Evolutionary conservation across 148 eudicot genomes (phyloP).

Genomic region (Amaranthus cruentus): DNA sequence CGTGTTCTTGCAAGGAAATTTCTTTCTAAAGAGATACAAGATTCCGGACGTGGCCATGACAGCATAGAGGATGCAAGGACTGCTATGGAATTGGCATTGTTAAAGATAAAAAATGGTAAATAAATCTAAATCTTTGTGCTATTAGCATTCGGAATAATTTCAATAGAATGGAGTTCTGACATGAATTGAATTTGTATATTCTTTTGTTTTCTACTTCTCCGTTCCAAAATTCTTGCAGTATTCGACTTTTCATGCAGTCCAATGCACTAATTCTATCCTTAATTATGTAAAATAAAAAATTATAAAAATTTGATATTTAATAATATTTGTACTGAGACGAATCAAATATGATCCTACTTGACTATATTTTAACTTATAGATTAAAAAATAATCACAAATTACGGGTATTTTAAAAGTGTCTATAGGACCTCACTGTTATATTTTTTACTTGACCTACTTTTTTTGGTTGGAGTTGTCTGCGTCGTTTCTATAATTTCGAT

Average conservation of each 20-base stretch:
- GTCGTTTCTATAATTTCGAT: constrained; percentile 1
- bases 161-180: neutral
- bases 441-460: neutral
- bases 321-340: too few relatives aligned
- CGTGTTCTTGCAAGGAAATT: constrained; percentile 72
- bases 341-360: too few relatives aligned
- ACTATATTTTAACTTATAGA: too few relatives aligned
- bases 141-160: neutral
- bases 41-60: constrained; percentile 87
- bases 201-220: too few relatives aligned
- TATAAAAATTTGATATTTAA: too few relatives aligned
- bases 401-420: too few relatives aligned
- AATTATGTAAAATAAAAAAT: too few relatives aligned
- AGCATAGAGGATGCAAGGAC: constrained; percentile 95
- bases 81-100: constrained; percentile 75
- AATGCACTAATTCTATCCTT: too few relatives aligned
- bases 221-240: too few relatives aligned
- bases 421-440: too few relatives aligned
- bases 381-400: too few relatives aligned
- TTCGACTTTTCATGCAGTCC: too few relatives aligned
- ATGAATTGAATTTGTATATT: neutral
- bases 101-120: constrained; percentile 76
- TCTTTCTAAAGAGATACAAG: constrained; percentile 82
- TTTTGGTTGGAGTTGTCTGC: neutral
- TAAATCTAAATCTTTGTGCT: neutral